Evolutionary conservation across 305 asterid genomes (phyloP).

Genomic region (Rubia balearica): DNA sequence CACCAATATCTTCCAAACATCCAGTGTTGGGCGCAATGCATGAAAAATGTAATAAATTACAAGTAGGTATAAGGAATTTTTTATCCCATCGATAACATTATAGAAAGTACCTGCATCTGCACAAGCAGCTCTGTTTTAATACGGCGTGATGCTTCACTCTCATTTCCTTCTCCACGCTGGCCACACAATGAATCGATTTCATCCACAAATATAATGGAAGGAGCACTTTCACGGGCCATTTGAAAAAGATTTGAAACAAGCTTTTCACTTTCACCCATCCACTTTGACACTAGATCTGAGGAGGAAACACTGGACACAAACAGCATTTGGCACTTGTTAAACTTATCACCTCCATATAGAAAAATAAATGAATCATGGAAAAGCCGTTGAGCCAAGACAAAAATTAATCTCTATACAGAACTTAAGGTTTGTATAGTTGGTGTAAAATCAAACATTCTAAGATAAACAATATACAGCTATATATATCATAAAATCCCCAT

Average conservation of each 20-base stretch:
- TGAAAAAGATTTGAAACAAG: slow-evolving; percentile 92
- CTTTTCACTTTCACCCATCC: slow-evolving; percentile 99
- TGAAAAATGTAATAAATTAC: background rate
- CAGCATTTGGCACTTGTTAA: slow-evolving; percentile 63
- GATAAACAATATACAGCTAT: background rate
- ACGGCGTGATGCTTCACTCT: slow-evolving; percentile 95
- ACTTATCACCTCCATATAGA: slow-evolving; percentile 21
- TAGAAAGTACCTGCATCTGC: slow-evolving; percentile 87
- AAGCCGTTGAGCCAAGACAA: background rate
- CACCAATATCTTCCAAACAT: background rate
- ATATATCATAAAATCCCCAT: background rate
- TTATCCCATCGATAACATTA: slow-evolving; percentile 3
- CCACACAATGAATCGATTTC: slow-evolving; percentile 96
- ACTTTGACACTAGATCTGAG: slow-evolving; percentile 91
- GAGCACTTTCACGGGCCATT: slow-evolving; percentile 98
- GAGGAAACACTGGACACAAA: slow-evolving; percentile 76
- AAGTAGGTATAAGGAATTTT: background rate
- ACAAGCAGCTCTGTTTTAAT: slow-evolving; percentile 92
- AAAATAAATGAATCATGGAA: slow-evolving; percentile 17
- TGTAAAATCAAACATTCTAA: background rate
- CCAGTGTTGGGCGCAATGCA: background rate
- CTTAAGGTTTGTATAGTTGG: background rate
- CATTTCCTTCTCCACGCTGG: slow-evolving; percentile 95
- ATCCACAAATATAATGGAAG: slow-evolving; percentile 84
- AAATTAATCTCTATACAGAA: background rate